Conservation (phyloP, 2,329 filamentous ascomycete genomes). For the Ceratocystis variospora region DNA sequence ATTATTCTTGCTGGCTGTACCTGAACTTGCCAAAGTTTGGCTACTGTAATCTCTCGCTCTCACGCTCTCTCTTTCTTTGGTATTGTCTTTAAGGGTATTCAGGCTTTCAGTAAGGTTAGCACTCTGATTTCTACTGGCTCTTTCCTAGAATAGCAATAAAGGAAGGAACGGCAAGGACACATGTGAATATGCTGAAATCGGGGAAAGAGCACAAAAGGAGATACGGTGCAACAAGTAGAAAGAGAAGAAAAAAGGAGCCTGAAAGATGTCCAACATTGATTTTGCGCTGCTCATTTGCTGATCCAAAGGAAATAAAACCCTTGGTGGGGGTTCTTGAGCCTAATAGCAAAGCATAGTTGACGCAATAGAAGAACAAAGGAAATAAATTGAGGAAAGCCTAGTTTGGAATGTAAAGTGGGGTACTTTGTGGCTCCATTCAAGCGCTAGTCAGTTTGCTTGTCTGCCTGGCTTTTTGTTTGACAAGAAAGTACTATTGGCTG, state of each 20-base stretch:
- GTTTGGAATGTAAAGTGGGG: neutral
- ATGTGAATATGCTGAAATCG: neutral
- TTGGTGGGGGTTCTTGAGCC: neutral
- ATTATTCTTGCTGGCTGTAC: neutral
- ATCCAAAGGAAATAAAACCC: neutral
- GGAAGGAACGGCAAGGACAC: too few relatives aligned
- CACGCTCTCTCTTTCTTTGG: neutral
- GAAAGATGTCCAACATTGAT: neutral
- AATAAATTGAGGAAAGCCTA: neutral
- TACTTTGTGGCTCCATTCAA: constrained; percentile 1
- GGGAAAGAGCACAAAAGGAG: neutral
- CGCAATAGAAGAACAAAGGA: constrained; percentile 6
- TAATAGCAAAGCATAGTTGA: neutral
- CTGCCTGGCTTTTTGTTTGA: neutral
- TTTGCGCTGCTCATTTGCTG: neutral
- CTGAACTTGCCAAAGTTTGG: neutral
- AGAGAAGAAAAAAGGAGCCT: neutral
- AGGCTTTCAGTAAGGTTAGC: neutral
- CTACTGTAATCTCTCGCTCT: neutral
- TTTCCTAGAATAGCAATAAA: neutral
- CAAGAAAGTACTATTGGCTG: neutral
- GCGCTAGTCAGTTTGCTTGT: neutral
- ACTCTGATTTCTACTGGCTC: neutral
- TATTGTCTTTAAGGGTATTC: neutral
- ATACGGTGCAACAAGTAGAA: neutral